These are phyloP conservation scores for Cyclostephanos tholiformis DNA, from an alignment of 108 stramenopile genomes.

Conservation along the genomic window DNA sequence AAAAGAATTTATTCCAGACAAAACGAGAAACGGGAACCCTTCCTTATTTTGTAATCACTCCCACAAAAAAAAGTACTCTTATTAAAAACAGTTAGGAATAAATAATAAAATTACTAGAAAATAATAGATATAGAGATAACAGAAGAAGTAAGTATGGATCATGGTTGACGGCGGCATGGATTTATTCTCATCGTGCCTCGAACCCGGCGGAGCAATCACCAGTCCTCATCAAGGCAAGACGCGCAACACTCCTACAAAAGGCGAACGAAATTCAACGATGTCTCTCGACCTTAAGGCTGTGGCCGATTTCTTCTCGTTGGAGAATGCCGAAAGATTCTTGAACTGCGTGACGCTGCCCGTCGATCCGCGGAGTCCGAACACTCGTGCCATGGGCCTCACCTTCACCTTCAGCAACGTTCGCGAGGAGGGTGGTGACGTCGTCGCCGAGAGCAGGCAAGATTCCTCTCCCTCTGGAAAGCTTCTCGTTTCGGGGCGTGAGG, in stretches of 20 bases:
- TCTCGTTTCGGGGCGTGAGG: not conserved
- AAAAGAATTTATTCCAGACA: too few relatives aligned
- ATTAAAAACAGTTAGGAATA: too few relatives aligned
- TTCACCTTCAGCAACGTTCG: not conserved
- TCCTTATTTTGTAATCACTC: too few relatives aligned
- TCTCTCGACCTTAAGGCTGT: not conserved
- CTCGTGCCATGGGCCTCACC: slow-evolving; percentile 2
- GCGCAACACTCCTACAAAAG: not conserved
- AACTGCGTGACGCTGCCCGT: slow-evolving; percentile 43
- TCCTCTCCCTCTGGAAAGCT: not conserved
- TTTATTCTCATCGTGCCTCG: not conserved
- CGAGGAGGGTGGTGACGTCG: not conserved
- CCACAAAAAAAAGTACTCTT: too few relatives aligned
- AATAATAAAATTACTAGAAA: too few relatives aligned
- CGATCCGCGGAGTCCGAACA: slow-evolving; percentile 46
- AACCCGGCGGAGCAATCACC: not conserved
- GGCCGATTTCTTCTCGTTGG: slow-evolving; percentile 26
- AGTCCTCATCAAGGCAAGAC: slow-evolving; percentile 2
- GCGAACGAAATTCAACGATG: not conserved
- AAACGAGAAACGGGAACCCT: too few relatives aligned
- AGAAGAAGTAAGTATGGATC: not conserved
- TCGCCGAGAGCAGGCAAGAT: not conserved
- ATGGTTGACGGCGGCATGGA: not conserved
- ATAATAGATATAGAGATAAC: not conserved
- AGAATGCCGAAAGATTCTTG: slow-evolving; percentile 34